phyloP scores from a whole-genome alignment of 2,329 filamentous ascomycete species.

The Claviceps fusiformis region DNA sequence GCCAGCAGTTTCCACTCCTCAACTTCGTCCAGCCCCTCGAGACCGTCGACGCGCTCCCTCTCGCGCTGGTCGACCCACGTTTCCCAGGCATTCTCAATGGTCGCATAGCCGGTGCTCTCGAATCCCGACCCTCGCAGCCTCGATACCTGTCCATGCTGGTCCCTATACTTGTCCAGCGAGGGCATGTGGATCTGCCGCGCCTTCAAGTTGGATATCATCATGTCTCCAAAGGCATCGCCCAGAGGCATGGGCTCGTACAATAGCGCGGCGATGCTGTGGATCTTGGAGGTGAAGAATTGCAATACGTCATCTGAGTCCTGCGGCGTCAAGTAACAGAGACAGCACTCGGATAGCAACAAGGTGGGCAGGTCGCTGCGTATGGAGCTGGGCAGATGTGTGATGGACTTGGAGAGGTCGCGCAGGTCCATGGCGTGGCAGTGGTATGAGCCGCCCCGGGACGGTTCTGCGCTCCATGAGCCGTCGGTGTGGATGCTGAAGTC shows the following conservation, averaged over 20 bases:
- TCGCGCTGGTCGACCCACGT: slow-evolving; percentile 58
- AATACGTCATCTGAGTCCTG: slow-evolving; percentile 51
- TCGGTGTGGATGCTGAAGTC: slow-evolving; percentile 17
- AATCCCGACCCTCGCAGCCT: slow-evolving; percentile 59
- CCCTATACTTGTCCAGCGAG: slow-evolving; percentile 60
- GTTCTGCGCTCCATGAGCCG: slow-evolving; percentile 29
- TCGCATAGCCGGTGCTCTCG: slow-evolving; percentile 24
- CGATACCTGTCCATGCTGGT: slow-evolving; percentile 51
- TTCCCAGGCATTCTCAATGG: slow-evolving; percentile 53
- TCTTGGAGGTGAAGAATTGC: slow-evolving; percentile 44
- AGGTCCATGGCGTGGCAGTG: slow-evolving; percentile 58
- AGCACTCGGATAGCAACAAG: slow-evolving; percentile 85
- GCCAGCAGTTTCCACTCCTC: slow-evolving; percentile 88
- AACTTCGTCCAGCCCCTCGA: slow-evolving; percentile 88
- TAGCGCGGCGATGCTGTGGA: slow-evolving; percentile 42
- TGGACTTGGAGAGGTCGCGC: slow-evolving; percentile 33
- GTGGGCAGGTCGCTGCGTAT: slow-evolving; percentile 54
- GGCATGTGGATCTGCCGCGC: slow-evolving; percentile 72
- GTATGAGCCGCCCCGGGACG: slow-evolving; percentile 29
- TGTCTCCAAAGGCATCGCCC: slow-evolving; percentile 72
- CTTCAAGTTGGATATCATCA: slow-evolving; percentile 84
- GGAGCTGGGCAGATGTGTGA: slow-evolving; percentile 3
- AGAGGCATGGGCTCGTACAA: slow-evolving; percentile 85
- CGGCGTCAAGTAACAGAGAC: slow-evolving; percentile 72
- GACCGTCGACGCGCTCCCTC: slow-evolving; percentile 60